Evolutionary conservation across 306 rosid genomes (phyloP).

Genomic region (Citrullus amarus): DNA sequence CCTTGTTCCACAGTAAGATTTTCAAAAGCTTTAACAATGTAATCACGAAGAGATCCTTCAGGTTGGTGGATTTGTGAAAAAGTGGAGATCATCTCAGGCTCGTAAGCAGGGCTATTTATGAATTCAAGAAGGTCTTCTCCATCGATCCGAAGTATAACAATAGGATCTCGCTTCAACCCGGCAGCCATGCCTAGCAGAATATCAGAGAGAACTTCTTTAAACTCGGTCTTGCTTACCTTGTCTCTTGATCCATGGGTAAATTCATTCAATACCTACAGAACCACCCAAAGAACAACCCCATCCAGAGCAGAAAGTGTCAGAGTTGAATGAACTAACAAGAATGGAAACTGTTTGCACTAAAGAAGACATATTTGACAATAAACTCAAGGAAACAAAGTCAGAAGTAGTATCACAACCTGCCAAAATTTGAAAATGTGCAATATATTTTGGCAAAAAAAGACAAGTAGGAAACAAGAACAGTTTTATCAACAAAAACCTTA

Average conservation of each 20-base stretch:
- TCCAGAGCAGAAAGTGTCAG: neutral
- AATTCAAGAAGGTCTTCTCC: conserved; percentile 91
- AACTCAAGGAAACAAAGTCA: neutral
- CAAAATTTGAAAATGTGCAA: neutral
- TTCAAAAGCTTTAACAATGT: conserved; percentile 50
- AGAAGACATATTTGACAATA: neutral
- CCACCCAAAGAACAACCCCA: neutral
- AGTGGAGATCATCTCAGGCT: conserved; percentile 47
- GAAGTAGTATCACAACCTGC: neutral
- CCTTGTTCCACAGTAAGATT: conserved; percentile 85
- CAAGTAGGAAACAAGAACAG: neutral
- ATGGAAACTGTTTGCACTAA: neutral
- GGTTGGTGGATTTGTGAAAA: conserved; percentile 38
- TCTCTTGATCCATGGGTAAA: conserved; percentile 88
- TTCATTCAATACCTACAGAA: conserved; percentile 61
- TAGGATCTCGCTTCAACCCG: conserved; percentile 85
- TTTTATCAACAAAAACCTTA: neutral
- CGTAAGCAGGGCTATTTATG: conserved; percentile 48
- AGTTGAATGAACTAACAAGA: neutral
- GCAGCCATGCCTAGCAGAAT: conserved; percentile 95
- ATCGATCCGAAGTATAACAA: conserved; percentile 83
- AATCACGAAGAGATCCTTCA: conserved; percentile 33
- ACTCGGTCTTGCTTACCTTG: conserved; percentile 80
- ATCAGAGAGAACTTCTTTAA: conserved; percentile 85
- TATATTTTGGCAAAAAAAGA: neutral